These are phyloP conservation scores for Paramecium caudatum DNA, from an alignment of 73 alveolate species.

Conservation along the genomic window DNA sequence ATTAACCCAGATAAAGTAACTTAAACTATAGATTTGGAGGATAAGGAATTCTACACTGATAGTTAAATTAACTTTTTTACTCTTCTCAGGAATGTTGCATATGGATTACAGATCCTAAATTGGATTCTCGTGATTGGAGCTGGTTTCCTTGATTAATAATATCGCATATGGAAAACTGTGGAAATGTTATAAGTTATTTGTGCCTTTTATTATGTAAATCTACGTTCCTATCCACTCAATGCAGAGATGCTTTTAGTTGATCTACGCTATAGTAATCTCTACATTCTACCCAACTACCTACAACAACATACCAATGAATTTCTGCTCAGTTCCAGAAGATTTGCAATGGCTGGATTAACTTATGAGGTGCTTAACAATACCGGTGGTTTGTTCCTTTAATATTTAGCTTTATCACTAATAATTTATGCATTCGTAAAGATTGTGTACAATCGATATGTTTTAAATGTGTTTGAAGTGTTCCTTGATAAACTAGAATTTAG, in stretches of 20 bases:
- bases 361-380: conserved; percentile 33
- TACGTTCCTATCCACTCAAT: conserved; percentile 49
- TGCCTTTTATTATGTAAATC: neutral
- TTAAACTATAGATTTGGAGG: conserved; percentile 27
- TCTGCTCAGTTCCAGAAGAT: neutral
- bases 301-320: conserved; percentile 24
- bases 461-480: conserved; percentile 54
- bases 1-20: conserved; percentile 8
- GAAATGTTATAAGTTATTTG: conserved; percentile 6
- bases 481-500: conserved; percentile 60
- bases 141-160: conserved; percentile 21
- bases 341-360: conserved; percentile 55
- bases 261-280: conserved; percentile 36
- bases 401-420: neutral
- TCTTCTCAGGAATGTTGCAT: neutral
- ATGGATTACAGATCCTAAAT: conserved; percentile 12
- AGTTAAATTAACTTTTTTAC: neutral
- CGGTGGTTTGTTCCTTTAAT: conserved; percentile 27
- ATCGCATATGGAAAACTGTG: conserved; percentile 35
- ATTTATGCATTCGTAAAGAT: neutral
- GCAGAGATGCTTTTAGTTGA: neutral
- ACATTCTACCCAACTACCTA: conserved; percentile 7
- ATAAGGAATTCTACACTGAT: conserved; percentile 25
- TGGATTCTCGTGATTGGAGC: conserved; percentile 61
- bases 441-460: neutral